Base-by-base conservation (phyloP, 257 asterid genomes). In the Echium plantagineum region DNA sequence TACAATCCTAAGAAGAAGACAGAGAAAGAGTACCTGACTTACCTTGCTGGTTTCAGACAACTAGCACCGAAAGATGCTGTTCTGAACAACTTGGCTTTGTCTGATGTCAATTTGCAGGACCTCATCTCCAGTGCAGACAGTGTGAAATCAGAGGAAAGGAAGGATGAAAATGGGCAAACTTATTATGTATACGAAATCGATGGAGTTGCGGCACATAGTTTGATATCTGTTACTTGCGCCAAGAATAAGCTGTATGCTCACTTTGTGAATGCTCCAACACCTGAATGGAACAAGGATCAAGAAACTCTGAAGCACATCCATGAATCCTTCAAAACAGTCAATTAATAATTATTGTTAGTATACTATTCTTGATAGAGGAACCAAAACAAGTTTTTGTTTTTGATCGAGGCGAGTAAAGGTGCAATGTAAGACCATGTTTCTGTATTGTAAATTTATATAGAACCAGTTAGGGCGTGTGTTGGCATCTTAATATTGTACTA, bases 161-260 rank as follows among this genome's bases (percentile, higher is more conserved):
- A 73, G 71, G 95, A 88, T 35, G 97, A 82, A 31, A 78, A 81
- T 28, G 98, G 97, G 47, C 97, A 88, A 65, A 21, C 81, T 47
- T 88, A 93, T 53, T 93, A 93, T 22, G 95, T 78, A 67, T 93
- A 84, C 38, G 98, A 93, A 79, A 74, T 93, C 46, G 83, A 86
- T 26, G 95, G 95, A 24, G 59, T 60, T 13, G 80, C 76, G 4
- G 90, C 79, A 0, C 98, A 91, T 56, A 88, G 98, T 78, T 67
- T 91, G 85, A 85, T 91, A 16, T 72, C 94, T 2, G 96, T 91
- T 1, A 91, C 98, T 5, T 91, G 98, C 62, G 90, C 96, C 5
- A 91, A 78, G 21, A 91, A 91, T 18, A 91, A 91, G 78, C 74
- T 91, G 21, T 91, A 88, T 72, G 96, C 98, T 30, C 98, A 91